Percentiles rank a stretch among this genome's conserved stretches.
phyloP scores from a whole-genome alignment of 176 grass and related monocot species.

The Poa pratensis region DNA sequence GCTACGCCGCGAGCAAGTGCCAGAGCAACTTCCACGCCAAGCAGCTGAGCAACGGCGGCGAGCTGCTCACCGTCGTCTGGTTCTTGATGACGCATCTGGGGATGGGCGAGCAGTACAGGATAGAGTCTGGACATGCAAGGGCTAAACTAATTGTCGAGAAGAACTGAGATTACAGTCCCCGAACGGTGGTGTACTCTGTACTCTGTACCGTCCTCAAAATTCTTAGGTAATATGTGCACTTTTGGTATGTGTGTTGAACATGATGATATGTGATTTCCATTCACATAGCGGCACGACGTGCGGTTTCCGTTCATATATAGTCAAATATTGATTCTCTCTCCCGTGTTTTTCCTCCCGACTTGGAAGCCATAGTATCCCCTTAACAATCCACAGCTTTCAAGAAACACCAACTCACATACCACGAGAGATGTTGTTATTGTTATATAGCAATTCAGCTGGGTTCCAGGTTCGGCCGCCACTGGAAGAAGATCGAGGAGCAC shows the following conservation, averaged over 20 bases:
- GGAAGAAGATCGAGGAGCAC: too few species aligned
- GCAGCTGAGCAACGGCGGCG: slow-evolving; percentile 64
- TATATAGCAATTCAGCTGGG: too few species aligned
- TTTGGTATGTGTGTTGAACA: background rate
- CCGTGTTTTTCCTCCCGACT: too few species aligned
- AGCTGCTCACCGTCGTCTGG: slow-evolving; percentile 74
- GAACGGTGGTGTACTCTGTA: background rate
- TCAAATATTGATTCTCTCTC: too few species aligned
- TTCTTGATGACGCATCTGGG: slow-evolving; percentile 57
- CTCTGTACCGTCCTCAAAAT: background rate
- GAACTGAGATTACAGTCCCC: slow-evolving; percentile 13
- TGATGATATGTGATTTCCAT: too few species aligned
- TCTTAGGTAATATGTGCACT: background rate
- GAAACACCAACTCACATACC: too few species aligned
- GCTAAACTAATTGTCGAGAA: slow-evolving; percentile 56
- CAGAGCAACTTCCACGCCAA: slow-evolving; percentile 66
- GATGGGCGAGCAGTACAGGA: slow-evolving; percentile 53
- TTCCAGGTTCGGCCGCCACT: too few species aligned
- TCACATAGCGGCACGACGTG: too few species aligned
- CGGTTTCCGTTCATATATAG: too few species aligned
- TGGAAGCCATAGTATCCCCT: too few species aligned
- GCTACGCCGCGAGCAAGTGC: slow-evolving; percentile 68
- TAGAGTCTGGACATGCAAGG: slow-evolving; percentile 56
- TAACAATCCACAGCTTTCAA: too few species aligned
- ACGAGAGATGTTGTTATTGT: too few species aligned